Evolutionary conservation across 1,284 basidiomycete species (phyloP), one percentile per base, ranked within the genome.

Genomic region (Psilocybe mexicana): DNA sequence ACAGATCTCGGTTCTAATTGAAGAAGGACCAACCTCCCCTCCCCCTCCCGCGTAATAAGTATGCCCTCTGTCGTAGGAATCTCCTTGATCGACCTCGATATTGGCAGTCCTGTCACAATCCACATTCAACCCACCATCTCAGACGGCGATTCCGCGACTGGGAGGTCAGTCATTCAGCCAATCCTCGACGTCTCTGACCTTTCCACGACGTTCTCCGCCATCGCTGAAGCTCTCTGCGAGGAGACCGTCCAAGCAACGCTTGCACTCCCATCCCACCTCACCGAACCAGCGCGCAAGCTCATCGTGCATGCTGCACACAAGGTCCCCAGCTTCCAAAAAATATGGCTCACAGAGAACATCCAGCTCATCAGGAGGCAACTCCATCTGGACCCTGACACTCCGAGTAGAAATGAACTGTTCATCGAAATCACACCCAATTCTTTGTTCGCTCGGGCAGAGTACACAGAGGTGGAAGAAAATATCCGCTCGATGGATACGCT

Each of bases 51-150:
- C 18, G 18, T 1, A 18, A 18, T 18, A 46, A 60, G 44, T 11
- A 53, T 35, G 38, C 48, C 38, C n/a, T 49, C 47, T 23, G 56
- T 46, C 26, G 55, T 48, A 33, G 55, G 55, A 38, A 36, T 57
- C 14, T 57, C 49, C 40, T 35, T 57, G 14, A 24, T 33, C 3
- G 46, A 43, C 35, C 43, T 57, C 40, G 14, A 33, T 30, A 38
- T 48, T n/a, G 42, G 55, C 6, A 50, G 47, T 35, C 35, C 28
- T 2, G 28, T 57, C 26, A 38, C 48, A 8, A 18, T 51, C n/a
- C n/a, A 42, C 10, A n/a, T 57, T 23, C 55, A 51, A 12, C 51
- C 55, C 5, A 45, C 38, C 8, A 33, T 8, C 30, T 6, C 8
- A 33, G 30, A 33, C 30, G 30, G 30, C 30, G 30, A 33, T 33